Evolutionary conservation across 2,329 filamentous ascomycete species (phyloP), one percentile per base, ranked within the genome.

Genomic region (Hypoxylon sp.): DNA sequence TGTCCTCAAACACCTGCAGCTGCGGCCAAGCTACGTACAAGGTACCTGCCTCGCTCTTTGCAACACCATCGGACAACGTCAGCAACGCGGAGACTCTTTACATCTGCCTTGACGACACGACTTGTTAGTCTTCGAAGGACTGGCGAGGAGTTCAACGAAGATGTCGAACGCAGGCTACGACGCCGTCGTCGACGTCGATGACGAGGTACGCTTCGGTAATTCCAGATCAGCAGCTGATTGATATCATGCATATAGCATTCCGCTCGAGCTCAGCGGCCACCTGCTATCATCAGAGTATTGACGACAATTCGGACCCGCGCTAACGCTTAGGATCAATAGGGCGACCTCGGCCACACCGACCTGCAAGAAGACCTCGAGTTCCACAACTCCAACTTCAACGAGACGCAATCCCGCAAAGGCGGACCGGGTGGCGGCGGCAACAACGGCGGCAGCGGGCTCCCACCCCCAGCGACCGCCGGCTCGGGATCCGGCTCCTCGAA

Each of bases 341-440:
- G 95, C 75, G 96, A 99, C 81, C 89, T 99, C 77, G 96, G 96
- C 75, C 94, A 97, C 81, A 99, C 96, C 61, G 96, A 99, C 80
- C 91, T 99, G 22, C 93, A 97, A 84, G 95, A 97, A 80, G 96
- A 98, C 81, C 93, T 99, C 78, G 96, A 98, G 86, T 99, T 99
- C 83, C 96, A 99, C 85, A 92, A 89, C 76, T 97, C 94, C 70
- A 88, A 92, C 83, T 96, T 96, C 80, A 87, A 89, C 74, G 88
- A 89, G 61, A 76, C 84, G 76, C 74, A 84, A 69, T 79, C 80
- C 33, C 82, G 85, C 69, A 84, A 86, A 59, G 88, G 87, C 73
- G 76, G 60, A 33, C 28, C 64, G 48, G 81, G 84, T 55, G 85
- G 86, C 71, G 76, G 82, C 65, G 77, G 78, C 62, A 75, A 71